These are phyloP conservation scores for Brettanomyces bruxellensis DNA, from an alignment of 805 yeast genomes.

Conservation along the genomic window DNA sequence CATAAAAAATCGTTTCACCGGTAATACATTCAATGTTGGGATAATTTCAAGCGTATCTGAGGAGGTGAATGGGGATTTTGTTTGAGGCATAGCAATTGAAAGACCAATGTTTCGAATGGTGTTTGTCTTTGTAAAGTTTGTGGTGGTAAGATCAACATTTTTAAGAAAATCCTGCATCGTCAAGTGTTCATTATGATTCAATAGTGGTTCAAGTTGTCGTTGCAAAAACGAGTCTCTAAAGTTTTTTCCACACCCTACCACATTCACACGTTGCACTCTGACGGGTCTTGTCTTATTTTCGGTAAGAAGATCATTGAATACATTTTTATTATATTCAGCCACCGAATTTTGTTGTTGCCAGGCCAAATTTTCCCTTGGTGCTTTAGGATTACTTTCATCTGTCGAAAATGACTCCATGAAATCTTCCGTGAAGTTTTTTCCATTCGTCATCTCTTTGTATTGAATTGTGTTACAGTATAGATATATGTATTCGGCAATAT, in stretches of 20 bases:
- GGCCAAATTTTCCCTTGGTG: constrained; percentile 2
- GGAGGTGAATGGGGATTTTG: constrained; percentile 10
- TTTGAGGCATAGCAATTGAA: constrained; percentile 17
- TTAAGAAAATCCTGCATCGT: constrained; percentile 33
- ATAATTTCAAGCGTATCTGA: constrained; percentile 19
- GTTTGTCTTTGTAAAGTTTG: constrained; percentile 33
- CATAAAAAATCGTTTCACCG: constrained; percentile 65
- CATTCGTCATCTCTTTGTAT: neutral
- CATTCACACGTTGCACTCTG: constrained; percentile 33
- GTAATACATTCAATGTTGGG: constrained; percentile 28
- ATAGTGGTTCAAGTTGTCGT: constrained; percentile 39
- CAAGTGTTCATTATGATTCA: constrained; percentile 21
- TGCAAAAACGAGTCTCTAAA: constrained; percentile 38
- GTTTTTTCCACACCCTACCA: constrained; percentile 35
- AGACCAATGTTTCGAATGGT: constrained; percentile 35
- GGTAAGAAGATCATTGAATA: constrained; percentile 20
- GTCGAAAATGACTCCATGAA: constrained; percentile 2
- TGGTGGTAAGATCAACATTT: constrained; percentile 35
- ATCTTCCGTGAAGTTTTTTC: neutral
- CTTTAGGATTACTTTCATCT: neutral
- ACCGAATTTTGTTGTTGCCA: constrained; percentile 17
- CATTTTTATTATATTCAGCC: constrained; percentile 18
- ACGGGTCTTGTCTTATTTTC: constrained; percentile 33
- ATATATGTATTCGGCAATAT: no score
- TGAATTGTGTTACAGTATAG: no score